These are phyloP conservation scores for Neophaeococcomyces mojaviensis DNA, from an alignment of 2,329 filamentous ascomycete genomes.

Conservation along the genomic window DNA sequence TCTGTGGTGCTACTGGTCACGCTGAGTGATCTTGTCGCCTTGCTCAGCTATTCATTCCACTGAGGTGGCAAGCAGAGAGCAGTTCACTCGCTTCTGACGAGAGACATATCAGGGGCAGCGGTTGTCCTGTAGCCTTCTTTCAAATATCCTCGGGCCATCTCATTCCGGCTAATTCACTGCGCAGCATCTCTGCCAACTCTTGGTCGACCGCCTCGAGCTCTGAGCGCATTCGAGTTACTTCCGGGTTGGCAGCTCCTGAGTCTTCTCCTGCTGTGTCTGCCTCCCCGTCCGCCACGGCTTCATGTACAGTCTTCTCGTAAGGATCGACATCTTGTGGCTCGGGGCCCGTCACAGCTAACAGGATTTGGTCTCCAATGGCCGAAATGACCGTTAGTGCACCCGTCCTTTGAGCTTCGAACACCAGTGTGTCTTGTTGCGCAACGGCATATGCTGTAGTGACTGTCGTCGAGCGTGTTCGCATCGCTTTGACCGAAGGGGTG, in stretches of 20 bases:
- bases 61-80: neutral
- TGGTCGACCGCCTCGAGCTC: slow-evolving; percentile 21
- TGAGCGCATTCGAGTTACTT: slow-evolving; percentile 14
- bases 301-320: slow-evolving; percentile 8
- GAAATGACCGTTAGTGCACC: slow-evolving; percentile 21
- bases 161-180: slow-evolving; percentile 17
- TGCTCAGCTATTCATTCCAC: too few species aligned
- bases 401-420: slow-evolving; percentile 23
- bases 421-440: slow-evolving; percentile 20
- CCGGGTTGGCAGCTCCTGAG: slow-evolving; percentile 10
- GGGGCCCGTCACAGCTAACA: slow-evolving; percentile 22
- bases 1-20: too few species aligned
- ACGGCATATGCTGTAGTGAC: slow-evolving; percentile 23
- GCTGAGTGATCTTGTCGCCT: too few species aligned
- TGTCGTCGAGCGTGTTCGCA: slow-evolving; percentile 23
- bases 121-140: neutral
- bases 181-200: slow-evolving; percentile 16
- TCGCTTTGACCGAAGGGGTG: slow-evolving; percentile 20
- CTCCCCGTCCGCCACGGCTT: neutral
- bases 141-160: slow-evolving; percentile 24
- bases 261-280: slow-evolving; percentile 4
- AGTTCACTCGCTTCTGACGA: neutral
- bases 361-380: slow-evolving; percentile 20
- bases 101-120: neutral
- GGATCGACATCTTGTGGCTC: slow-evolving; percentile 12